Conservation (phyloP, 1,284 basidiomycete genomes). For the Ustilago trichophora region DNA sequence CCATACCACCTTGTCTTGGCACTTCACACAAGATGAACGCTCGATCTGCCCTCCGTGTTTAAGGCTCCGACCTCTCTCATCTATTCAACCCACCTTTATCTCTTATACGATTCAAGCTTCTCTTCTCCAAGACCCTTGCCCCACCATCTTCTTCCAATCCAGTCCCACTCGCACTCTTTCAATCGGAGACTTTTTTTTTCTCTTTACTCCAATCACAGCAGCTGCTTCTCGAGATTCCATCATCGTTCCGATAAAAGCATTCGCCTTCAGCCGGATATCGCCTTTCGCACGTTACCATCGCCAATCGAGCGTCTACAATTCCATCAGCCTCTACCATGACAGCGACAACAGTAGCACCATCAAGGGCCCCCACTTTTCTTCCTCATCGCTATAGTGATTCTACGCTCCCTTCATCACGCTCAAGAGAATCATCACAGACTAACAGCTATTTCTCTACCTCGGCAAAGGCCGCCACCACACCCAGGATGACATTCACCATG, state of each 20-base stretch:
- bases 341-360: conserved; percentile 12
- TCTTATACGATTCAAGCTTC: too few relatives aligned
- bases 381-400: conserved; percentile 17
- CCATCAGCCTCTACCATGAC: conserved; percentile 5
- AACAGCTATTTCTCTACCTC: conserved; percentile 1
- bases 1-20: not conserved
- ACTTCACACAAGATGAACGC: conserved; percentile 4
- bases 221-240: too few relatives aligned
- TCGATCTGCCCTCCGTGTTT: conserved; percentile 5
- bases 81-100: not conserved
- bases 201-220: too few relatives aligned
- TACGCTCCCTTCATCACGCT: conserved; percentile 10
- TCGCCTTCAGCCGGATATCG: too few relatives aligned
- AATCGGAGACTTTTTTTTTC: too few relatives aligned
- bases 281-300: not conserved
- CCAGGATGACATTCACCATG: conserved; percentile 9
- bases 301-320: not conserved
- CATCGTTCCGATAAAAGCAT: too few relatives aligned
- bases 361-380: conserved; percentile 11
- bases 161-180: too few relatives aligned
- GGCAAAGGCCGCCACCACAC: conserved; percentile 1
- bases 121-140: too few relatives aligned
- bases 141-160: too few relatives aligned
- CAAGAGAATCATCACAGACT: conserved; percentile 5
- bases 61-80: conserved; percentile 19